Base-by-base conservation (phyloP, 345 rosid species). In the Brassica carinata region DNA sequence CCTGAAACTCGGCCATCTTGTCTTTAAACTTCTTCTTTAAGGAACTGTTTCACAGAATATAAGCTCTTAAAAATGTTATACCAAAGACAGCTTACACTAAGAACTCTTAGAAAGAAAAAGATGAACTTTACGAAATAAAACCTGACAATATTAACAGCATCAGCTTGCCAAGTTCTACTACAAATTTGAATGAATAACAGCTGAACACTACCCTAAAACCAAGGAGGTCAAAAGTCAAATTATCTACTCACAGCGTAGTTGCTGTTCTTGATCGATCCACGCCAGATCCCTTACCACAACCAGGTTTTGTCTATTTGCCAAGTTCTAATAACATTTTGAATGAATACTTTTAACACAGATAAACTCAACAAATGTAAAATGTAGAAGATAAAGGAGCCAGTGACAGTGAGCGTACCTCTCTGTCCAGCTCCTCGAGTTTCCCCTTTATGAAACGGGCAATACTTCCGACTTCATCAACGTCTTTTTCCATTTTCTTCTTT, bases 391-490 rank as follows among this genome's bases (percentile, higher is more conserved):
- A 18, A 57, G 43, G 72, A 23, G 26, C 26, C 26, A 23, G 26
- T 23, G 70, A 64, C 33, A 76, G 59, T 14, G 34, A 15, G 2
- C 9, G 69, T 79, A 91, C 99, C 72, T 95, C 98, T 91, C 82
- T 87, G 85, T 91, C 92, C 77, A 90, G 72, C 76, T 88, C 92
- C 84, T 92, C 90, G 8, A 95, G 77, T 87, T 85, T 91, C 74
- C 26, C 74, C 84, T 93, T 93, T 69, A 85, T 90, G 74, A 73
- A 83, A 64, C 96, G 91, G 4, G 97, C 98, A 79, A 82, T 82
- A 80, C 91, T 95, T 79, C 98, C 95, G 66, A 93, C 99, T 87
- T 93, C 99, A 71, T 92, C 94, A n/a, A 95, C 85, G 66, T 95
- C 98, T 80, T 86, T 82, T 84, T 95, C 94, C 98, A 93, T 93